These are phyloP conservation scores for Ascochyta clinopodiicola DNA, from an alignment of 2,329 filamentous ascomycete genomes.

Conservation along the genomic window DNA sequence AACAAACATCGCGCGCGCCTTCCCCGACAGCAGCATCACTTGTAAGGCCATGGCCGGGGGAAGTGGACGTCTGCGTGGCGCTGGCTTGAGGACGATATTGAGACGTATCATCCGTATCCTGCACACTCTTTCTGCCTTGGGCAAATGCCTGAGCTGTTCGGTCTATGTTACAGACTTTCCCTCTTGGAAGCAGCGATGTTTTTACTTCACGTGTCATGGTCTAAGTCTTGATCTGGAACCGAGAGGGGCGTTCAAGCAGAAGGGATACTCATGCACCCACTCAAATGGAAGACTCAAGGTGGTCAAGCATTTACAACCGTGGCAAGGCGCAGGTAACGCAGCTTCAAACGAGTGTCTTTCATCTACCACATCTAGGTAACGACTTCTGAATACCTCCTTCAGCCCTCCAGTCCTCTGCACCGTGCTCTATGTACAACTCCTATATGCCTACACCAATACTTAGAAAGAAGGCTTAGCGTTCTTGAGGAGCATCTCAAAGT, in stretches of 20 bases:
- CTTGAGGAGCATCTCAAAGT: slow-evolving; percentile 48
- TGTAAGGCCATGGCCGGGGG: slow-evolving; percentile 1
- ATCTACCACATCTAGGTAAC: not conserved
- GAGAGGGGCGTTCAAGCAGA: too few species aligned
- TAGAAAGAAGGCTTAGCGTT: slow-evolving; percentile 50
- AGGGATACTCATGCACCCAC: too few species aligned
- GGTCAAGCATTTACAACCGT: not conserved
- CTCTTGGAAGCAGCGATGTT: too few species aligned
- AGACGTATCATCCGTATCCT: not conserved
- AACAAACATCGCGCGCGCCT: not conserved
- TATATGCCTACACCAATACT: not conserved
- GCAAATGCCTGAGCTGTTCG: too few species aligned
- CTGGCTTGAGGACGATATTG: not conserved
- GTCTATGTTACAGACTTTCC: too few species aligned
- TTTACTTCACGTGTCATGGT: too few species aligned
- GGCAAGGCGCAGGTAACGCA: not conserved
- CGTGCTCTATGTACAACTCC: not conserved
- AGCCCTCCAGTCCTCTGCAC: not conserved
- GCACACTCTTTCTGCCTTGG: too few species aligned
- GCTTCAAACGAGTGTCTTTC: not conserved
- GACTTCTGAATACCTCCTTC: not conserved
- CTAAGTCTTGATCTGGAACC: too few species aligned
- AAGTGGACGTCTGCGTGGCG: slow-evolving; percentile 1
- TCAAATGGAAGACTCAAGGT: not conserved
- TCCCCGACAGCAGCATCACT: not conserved